Conservation (phyloP, 2,329 filamentous ascomycete genomes). For the Sporothrix luriei region DNA sequence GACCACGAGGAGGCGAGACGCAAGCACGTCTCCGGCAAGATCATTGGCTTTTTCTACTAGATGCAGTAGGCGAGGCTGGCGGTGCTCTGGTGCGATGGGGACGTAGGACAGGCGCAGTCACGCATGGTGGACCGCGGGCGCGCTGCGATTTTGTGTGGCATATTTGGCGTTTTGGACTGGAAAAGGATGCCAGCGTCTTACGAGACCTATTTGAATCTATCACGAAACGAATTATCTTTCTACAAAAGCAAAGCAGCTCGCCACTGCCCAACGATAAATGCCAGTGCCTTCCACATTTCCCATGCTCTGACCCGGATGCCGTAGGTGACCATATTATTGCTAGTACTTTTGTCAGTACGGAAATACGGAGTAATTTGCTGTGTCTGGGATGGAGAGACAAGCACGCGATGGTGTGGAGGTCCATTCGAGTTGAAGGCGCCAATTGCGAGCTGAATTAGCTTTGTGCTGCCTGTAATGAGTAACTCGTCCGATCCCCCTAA, state of each 20-base stretch:
- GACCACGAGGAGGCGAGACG: conserved; percentile 99
- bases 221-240: conserved; percentile 22
- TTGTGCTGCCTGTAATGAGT: background rate
- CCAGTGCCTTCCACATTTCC: conserved; percentile 25
- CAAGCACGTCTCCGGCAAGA: conserved; percentile 98
- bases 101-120: conserved; percentile 12
- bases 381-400: background rate
- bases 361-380: no score
- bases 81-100: background rate
- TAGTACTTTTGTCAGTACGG: no score
- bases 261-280: conserved; percentile 24
- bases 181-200: conserved; percentile 30
- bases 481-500: background rate
- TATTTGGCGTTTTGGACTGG: conserved; percentile 38
- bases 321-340: background rate
- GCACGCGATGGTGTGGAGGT: background rate
- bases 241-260: conserved; percentile 11
- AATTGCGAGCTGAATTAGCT: background rate
- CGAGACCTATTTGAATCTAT: conserved; percentile 24
- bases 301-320: background rate
- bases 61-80: background rate
- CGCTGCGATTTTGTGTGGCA: conserved; percentile 34
- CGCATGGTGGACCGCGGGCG: conserved; percentile 14
- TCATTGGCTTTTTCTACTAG: conserved; percentile 99
- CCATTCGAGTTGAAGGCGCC: background rate